Base-by-base conservation (phyloP, 2,329 filamentous ascomycete genomes). In the Hypoxylon sp. region DNA sequence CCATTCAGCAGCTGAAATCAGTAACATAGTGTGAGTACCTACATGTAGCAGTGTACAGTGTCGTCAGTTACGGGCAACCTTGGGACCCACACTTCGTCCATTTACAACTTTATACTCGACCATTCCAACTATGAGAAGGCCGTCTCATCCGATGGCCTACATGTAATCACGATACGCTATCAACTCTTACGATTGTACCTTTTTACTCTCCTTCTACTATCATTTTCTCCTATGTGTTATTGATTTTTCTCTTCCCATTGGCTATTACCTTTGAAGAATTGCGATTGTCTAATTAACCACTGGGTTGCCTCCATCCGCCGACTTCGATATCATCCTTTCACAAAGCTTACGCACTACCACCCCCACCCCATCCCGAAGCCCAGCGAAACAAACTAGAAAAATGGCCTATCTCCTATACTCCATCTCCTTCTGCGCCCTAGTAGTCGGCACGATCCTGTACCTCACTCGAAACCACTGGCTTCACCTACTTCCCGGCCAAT, bases 371-470 rank as follows among this genome's bases (percentile, higher is more conserved):
- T 24, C n/a, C 24, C 54, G 24, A 47, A 26, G 31, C 14, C 19
- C 39, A 53, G 29, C 42, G 46, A 50, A 48, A 53, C 61, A 44
- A 26, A 29, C 33, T 29, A 31, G 3, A 44, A 81, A 74, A 73
- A 97, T 97, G 93, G 86, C 83, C 70, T 96, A 94, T 83, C 79
- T 97, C 71, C 88, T 97, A 82, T 97, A 94, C 83, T 90, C 88
- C 74, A 80, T 94, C 71, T 89, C 88, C 76, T 87, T 97, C 79
- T 80, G 91, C 74, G 86, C 92, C 78, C 85, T 97, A 76, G 77
- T 94, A 74, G 77, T 87, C 72, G 91, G 90, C 66, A 96, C 93
- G 62, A 88, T 85, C 65, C 90, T 96, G 75, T 97, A 94, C 86
- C 83, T 96, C 73, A 95, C 92, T 63, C 93, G 95, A 73, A 80